phyloP scores from a whole-genome alignment of 225 moss, liverwort and hornwort species.

The Polytrichum commune region DNA sequence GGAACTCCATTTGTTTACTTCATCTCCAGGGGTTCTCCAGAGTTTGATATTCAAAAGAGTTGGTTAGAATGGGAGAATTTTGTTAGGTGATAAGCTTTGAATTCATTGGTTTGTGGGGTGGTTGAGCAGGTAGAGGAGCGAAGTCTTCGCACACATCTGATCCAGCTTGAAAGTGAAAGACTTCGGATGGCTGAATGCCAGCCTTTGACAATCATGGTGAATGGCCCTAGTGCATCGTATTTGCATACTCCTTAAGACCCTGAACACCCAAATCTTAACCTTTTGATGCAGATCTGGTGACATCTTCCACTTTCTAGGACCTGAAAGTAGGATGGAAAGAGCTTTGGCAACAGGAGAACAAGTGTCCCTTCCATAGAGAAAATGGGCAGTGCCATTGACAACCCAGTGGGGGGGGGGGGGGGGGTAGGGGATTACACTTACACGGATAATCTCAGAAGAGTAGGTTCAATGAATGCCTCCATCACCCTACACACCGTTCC shows the following conservation, averaged over 20 bases:
- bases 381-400: too few relatives aligned
- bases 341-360: too few relatives aligned
- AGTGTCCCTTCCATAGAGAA: neutral
- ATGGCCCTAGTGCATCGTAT: conserved; percentile 30
- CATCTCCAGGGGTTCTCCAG: too few relatives aligned
- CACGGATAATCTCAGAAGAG: neutral
- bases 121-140: conserved; percentile 77
- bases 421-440: neutral
- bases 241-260: conserved; percentile 32
- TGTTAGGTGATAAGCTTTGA: too few relatives aligned
- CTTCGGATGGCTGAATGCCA: conserved; percentile 37
- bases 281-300: neutral
- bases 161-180: conserved; percentile 75
- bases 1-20: too few relatives aligned
- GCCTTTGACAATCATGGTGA: conserved; percentile 32
- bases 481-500: too few relatives aligned
- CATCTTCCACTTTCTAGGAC: neutral
- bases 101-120: conserved; percentile 1
- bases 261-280: too few relatives aligned
- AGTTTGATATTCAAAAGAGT: neutral
- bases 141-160: conserved; percentile 73
- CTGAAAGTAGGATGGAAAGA: too few relatives aligned
- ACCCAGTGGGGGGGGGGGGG: neutral
- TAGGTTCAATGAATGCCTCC: neutral
- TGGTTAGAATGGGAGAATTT: neutral